Base-by-base conservation (phyloP, 2,329 filamentous ascomycete species). In the Colletotrichum tropicale region DNA sequence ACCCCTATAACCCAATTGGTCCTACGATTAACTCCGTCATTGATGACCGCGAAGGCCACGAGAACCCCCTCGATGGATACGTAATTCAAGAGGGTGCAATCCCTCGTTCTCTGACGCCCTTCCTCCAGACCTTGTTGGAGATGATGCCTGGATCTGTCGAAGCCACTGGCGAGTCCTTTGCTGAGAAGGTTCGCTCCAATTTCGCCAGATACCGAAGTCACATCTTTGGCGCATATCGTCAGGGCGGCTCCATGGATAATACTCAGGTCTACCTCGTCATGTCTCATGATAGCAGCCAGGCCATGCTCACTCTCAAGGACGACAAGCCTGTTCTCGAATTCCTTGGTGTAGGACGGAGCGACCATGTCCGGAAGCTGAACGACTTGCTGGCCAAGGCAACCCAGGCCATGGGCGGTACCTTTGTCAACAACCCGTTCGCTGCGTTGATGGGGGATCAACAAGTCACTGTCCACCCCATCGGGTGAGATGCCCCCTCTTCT, bases 181-280 rank as follows among this genome's bases (percentile, higher is more conserved):
- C 86, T 2, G 82, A 87, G 9, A 85, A 82, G 21, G 80, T 90
- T 1, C 87, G 87, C 66, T 86, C 87, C 9, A 84, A 86, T 13
- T 81, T 91, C 38, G 87, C 89, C 8, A 84, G 86, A 28, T 84
- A 86, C 58, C 89, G 89, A 34, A 91, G 89, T 80, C 83, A 87
- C n/a, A 84, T 93, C 55, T 81, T 93, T 0, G 92, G 92, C 0
- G 91, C 92, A 0, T 93, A 93, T 77, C 87, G 84, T 68, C 84
- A 85, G 8, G 85, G 86, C 8, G 90, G 92, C 0, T 90, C 91
- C 21, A 83, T 93, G 24, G 88, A 90, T 80, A 89, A 85, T 74
- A 94, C 91, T 0, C 90, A 93, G 74, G 87, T 92, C 1, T 94
- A 93, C 80, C 86, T 94, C 6, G 87, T 93, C 80, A 93, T 94